Percentiles rank a stretch among this genome's conserved stretches.
These are phyloP conservation scores for Xylariaceae sp. DNA, from an alignment of 2,329 filamentous ascomycete genomes.

Conservation along the genomic window DNA sequence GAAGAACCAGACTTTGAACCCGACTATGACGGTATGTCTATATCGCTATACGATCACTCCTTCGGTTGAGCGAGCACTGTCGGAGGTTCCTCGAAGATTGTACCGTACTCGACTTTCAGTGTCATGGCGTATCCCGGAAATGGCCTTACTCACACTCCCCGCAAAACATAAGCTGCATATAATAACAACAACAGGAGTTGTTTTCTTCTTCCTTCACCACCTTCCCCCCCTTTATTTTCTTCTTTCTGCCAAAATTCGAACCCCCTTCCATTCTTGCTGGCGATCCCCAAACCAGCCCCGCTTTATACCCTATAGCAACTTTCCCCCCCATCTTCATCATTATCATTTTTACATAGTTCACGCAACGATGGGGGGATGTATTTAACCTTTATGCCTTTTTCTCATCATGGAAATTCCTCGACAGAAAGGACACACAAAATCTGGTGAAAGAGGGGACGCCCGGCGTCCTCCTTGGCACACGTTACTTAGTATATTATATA, in stretches of 20 bases:
- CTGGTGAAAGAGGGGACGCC: no score
- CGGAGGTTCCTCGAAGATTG: neutral
- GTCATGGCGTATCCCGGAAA: no score
- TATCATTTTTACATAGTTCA: constrained; percentile 1
- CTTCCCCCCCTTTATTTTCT: constrained; percentile 1
- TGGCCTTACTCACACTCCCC: neutral
- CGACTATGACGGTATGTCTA: constrained; percentile 34
- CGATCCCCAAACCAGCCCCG: constrained; percentile 7
- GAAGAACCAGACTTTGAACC: constrained; percentile 30
- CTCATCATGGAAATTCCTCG: no score
- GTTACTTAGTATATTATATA: no score
- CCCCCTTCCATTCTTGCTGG: constrained; percentile 12
- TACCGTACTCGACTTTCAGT: neutral
- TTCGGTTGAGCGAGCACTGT: constrained; percentile 12
- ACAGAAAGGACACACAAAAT: no score
- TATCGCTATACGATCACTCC: constrained; percentile 24
- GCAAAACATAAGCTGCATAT: constrained; percentile 2
- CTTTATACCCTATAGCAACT: constrained; percentile 23
- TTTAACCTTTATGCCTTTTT: no score
- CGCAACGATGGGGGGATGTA: no score
- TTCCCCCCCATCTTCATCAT: constrained; percentile 1
- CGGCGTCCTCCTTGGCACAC: no score
- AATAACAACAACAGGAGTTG: constrained; percentile 2
- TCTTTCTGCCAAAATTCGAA: neutral
- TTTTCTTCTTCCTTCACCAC: neutral